Evolutionary conservation across 805 yeast genomes (phyloP).

Genomic region (Metschnikowia cubensis): DNA sequence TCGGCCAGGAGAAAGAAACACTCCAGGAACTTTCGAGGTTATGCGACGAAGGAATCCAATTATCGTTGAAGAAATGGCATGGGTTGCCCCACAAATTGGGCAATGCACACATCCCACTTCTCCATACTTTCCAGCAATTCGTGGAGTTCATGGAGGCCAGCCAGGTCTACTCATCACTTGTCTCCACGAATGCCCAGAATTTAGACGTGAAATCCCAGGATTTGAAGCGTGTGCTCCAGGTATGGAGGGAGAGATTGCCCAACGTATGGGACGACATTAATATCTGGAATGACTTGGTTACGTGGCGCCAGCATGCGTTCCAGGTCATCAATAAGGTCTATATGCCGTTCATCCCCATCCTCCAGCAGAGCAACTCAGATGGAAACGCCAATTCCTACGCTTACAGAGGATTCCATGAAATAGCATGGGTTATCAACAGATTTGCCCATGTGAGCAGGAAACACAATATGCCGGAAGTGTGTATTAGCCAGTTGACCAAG

Average conservation of each 20-base stretch:
- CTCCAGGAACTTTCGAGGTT: conserved; percentile 78
- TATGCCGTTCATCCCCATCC: conserved; percentile 83
- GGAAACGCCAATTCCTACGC: conserved; percentile 87
- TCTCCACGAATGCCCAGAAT: conserved; percentile 87
- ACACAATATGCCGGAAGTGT: conserved; percentile 95
- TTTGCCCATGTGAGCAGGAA: conserved; percentile 98
- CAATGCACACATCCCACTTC: conserved; percentile 80
- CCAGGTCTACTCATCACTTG: conserved; percentile 83
- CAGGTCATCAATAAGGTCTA: conserved; percentile 92
- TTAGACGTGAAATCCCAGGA: conserved; percentile 92
- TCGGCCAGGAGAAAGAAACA: conserved; percentile 84
- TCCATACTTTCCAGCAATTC: conserved; percentile 95
- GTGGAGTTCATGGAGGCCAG: conserved; percentile 97
- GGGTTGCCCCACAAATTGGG: conserved; percentile 75
- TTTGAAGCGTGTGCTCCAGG: conserved; percentile 87
- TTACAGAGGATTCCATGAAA: conserved; percentile 96
- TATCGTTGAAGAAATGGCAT: conserved; percentile 90
- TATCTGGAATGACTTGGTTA: conserved; percentile 94
- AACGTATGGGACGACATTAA: conserved; percentile 97
- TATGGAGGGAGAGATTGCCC: conserved; percentile 97
- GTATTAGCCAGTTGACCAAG: conserved; percentile 86
- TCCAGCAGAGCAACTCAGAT: conserved; percentile 64
- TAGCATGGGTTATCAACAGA: conserved; percentile 97
- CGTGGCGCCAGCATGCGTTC: conserved; percentile 99
- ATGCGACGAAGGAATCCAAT: conserved; percentile 95